Conservation (phyloP, 164 flowering plant genomes). For the Hamamelis virginiana region DNA sequence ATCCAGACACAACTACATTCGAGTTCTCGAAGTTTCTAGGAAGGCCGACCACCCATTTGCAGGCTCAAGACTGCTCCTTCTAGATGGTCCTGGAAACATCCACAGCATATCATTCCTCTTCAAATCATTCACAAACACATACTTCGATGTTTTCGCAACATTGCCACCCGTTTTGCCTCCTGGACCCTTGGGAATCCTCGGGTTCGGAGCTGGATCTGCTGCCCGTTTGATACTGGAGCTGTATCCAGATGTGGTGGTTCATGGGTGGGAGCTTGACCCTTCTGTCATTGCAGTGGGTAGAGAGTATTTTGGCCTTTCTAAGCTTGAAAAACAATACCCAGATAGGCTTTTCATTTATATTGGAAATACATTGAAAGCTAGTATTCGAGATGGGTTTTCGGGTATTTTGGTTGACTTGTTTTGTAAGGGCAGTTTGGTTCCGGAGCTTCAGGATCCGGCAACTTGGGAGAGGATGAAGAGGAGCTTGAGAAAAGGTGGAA, state of each 20-base stretch:
- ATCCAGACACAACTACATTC: slow-evolving; percentile 71
- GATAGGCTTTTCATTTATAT: slow-evolving; percentile 57
- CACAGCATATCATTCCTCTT: slow-evolving; percentile 72
- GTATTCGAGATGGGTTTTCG: slow-evolving; percentile 46
- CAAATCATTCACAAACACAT: slow-evolving; percentile 57
- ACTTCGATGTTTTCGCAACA: slow-evolving; percentile 86
- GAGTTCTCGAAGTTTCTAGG: slow-evolving; percentile 77
- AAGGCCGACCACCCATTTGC: slow-evolving; percentile 78
- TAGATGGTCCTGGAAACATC: slow-evolving; percentile 89
- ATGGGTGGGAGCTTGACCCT: slow-evolving; percentile 92
- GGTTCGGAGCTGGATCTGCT: slow-evolving; percentile 90
- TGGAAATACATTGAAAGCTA: slow-evolving; percentile 66
- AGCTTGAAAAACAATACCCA: slow-evolving; percentile 45
- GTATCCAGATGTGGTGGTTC: slow-evolving; percentile 55
- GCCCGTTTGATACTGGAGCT: slow-evolving; percentile 58
- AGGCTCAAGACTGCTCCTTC: slow-evolving; percentile 80
- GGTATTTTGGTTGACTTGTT: slow-evolving; percentile 68
- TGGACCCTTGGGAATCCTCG: slow-evolving; percentile 80
- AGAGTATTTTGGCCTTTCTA: slow-evolving; percentile 65
- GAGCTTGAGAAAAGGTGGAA: slow-evolving; percentile 71
- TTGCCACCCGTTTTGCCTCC: slow-evolving; percentile 71
- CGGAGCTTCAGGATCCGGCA: slow-evolving; percentile 51
- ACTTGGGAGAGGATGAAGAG: slow-evolving; percentile 59
- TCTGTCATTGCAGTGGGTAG: slow-evolving; percentile 73
- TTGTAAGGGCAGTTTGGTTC: slow-evolving; percentile 53